A percentile compares a stretch with the other conserved stretches of the same genome.
phyloP scores from a whole-genome alignment of 345 rosid species.

The Firmiana major region DNA sequence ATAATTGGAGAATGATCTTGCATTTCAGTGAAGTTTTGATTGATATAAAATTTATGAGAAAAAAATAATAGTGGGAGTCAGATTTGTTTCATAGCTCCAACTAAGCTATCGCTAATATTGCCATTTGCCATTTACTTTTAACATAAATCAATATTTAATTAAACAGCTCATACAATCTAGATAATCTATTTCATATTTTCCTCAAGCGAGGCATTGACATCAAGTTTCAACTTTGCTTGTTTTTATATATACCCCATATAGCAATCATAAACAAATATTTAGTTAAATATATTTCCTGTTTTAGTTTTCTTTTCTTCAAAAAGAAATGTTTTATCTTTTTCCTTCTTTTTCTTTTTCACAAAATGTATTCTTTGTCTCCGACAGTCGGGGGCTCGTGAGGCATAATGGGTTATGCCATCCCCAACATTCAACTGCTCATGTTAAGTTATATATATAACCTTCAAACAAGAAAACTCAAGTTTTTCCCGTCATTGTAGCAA shows the following conservation, averaged over 20 bases:
- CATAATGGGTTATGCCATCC: neutral
- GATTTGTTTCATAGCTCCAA: neutral
- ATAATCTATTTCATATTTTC: neutral
- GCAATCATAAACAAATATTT: neutral
- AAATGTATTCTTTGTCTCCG: neutral
- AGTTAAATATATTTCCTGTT: neutral
- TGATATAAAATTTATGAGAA: constrained; percentile 4
- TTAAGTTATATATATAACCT: neutral
- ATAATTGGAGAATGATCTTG: neutral
- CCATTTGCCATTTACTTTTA: neutral
- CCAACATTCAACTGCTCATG: neutral
- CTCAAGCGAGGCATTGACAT: neutral
- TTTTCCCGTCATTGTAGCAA: neutral
- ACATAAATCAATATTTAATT: neutral
- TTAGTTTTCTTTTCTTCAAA: neutral
- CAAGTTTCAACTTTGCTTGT: neutral
- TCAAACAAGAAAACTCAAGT: neutral
- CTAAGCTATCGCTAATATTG: neutral
- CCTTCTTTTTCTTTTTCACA: neutral
- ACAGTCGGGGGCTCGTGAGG: neutral
- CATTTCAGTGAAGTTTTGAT: neutral
- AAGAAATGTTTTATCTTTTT: neutral
- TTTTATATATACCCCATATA: neutral
- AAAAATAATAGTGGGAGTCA: neutral
- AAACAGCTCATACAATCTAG: neutral